Conservation (phyloP, 352 stramenopile species). For the Globisporangium nunn region DNA sequence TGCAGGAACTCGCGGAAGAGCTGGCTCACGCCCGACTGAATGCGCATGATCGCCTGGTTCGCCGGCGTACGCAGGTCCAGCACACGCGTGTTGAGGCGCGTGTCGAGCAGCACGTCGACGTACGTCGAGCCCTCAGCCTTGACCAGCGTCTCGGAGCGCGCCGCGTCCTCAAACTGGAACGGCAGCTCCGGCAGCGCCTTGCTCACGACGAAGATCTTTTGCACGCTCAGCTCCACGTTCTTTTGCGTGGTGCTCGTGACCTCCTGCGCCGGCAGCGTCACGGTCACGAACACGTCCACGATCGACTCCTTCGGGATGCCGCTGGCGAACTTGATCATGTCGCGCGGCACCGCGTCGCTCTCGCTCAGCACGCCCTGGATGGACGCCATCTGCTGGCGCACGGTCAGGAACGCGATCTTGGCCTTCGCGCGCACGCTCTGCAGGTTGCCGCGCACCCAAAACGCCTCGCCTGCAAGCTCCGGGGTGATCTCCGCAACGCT, state of each 20-base stretch:
- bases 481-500: constrained; percentile 68
- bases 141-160: constrained; percentile 79
- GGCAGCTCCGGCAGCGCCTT: constrained; percentile 89
- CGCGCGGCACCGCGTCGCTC: constrained; percentile 86
- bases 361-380: constrained; percentile 91
- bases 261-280: constrained; percentile 80
- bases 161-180: constrained; percentile 95
- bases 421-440: constrained; percentile 92
- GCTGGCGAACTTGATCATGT: constrained; percentile 97
- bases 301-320: constrained; percentile 94
- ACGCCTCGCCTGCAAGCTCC: constrained; percentile 75
- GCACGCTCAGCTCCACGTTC: constrained; percentile 92
- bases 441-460: constrained; percentile 94
- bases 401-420: constrained; percentile 95
- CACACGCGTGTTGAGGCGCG: constrained; percentile 93
- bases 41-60: constrained; percentile 98
- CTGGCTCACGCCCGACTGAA: constrained; percentile 94
- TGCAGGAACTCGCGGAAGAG: constrained; percentile 97
- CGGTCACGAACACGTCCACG: constrained; percentile 93
- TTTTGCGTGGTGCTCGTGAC: constrained; percentile 94
- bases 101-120: constrained; percentile 86
- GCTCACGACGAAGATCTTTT: constrained; percentile 94
- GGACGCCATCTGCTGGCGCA: constrained; percentile 94
- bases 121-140: constrained; percentile 81
- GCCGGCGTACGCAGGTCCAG: constrained; percentile 97